Evolutionary conservation across 1,139 yeast species (phyloP).

Genomic region (Suhomyces choctaworum): DNA sequence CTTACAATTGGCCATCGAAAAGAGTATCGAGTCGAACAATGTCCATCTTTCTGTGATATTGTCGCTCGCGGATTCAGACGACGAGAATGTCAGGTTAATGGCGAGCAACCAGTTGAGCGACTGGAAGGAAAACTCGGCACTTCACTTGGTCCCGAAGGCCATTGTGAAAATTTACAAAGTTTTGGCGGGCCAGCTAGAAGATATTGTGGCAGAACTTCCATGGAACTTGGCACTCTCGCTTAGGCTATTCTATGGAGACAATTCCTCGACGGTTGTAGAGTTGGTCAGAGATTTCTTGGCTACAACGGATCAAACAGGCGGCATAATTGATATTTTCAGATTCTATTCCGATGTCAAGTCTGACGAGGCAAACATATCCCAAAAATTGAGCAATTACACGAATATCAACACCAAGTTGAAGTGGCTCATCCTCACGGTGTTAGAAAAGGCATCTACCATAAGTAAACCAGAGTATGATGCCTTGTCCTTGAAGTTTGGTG

Average conservation of each 20-base stretch:
- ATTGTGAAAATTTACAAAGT: conserved; percentile 63
- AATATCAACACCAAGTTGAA: conserved; percentile 36
- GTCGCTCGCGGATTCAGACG: conserved; percentile 72
- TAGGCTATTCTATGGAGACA: conserved; percentile 59
- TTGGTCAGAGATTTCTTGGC: conserved; percentile 26
- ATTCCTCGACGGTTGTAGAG: conserved; percentile 45
- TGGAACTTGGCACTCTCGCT: conserved; percentile 69
- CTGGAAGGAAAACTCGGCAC: conserved; percentile 55
- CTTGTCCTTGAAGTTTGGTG: conserved; percentile 52
- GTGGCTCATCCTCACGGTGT: conserved; percentile 58
- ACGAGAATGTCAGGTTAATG: conserved; percentile 50
- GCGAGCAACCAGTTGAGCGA: conserved; percentile 63
- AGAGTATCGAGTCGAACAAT: conserved; percentile 60
- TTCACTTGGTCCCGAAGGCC: conserved; percentile 49
- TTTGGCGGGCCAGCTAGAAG: conserved; percentile 55
- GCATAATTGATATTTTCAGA: conserved; percentile 26
- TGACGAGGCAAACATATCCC: conserved; percentile 5
- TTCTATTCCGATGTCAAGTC: conserved; percentile 19
- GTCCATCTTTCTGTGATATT: conserved; percentile 69
- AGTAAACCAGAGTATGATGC: conserved; percentile 30
- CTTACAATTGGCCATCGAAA: conserved; percentile 58
- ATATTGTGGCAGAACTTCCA: conserved; percentile 49
- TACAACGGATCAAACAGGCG: conserved; percentile 8
- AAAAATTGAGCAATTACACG: conserved; percentile 12
- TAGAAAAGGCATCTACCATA: conserved; percentile 19